A percentile compares a stretch with the other conserved stretches of the same genome.
phyloP scores from a whole-genome alignment of 345 rosid genomes.

The Mercurialis annua region DNA sequence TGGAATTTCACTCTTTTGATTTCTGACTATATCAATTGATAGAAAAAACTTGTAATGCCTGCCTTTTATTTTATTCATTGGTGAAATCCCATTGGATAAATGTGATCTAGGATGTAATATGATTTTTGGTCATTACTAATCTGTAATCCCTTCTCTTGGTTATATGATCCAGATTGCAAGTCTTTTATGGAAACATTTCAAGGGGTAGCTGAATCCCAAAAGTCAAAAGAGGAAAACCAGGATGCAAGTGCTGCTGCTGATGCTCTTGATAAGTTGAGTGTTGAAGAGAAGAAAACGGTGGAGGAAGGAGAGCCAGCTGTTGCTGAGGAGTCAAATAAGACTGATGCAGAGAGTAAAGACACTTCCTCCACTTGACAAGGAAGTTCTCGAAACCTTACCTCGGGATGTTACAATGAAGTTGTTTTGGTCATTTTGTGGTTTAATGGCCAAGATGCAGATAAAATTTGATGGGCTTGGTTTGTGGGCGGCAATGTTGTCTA shows the following conservation, averaged over 20 bases:
- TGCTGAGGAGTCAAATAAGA: constrained; percentile 32
- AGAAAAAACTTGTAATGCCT: too few species aligned
- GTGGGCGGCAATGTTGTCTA: constrained; percentile 30
- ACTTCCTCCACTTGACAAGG: constrained; percentile 42
- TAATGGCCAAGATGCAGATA: not conserved
- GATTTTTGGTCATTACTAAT: too few species aligned
- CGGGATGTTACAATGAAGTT: constrained; percentile 2
- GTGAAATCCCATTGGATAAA: too few species aligned
- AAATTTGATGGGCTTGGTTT: constrained; percentile 9
- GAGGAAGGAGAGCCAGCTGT: constrained; percentile 37
- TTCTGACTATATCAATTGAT: too few species aligned
- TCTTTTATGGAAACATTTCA: constrained; percentile 70
- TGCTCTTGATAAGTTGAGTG: constrained; percentile 63
- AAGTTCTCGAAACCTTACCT: not conserved
- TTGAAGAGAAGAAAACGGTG: constrained; percentile 56
- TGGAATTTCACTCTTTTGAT: not conserved
- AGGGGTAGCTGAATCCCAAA: constrained; percentile 69
- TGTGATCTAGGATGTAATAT: too few species aligned
- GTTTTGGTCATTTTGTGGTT: constrained; percentile 15
- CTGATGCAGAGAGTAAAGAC: constrained; percentile 46
- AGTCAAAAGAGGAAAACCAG: constrained; percentile 51
- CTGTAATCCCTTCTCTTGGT: not conserved
- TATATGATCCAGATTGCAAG: constrained; percentile 59
- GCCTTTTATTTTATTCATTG: too few species aligned
- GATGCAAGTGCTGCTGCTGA: constrained; percentile 71